Percentiles rank a stretch among this genome's conserved stretches.
phyloP scores from a whole-genome alignment of 768 basidiomycete species.

The Russula sp. region DNA sequence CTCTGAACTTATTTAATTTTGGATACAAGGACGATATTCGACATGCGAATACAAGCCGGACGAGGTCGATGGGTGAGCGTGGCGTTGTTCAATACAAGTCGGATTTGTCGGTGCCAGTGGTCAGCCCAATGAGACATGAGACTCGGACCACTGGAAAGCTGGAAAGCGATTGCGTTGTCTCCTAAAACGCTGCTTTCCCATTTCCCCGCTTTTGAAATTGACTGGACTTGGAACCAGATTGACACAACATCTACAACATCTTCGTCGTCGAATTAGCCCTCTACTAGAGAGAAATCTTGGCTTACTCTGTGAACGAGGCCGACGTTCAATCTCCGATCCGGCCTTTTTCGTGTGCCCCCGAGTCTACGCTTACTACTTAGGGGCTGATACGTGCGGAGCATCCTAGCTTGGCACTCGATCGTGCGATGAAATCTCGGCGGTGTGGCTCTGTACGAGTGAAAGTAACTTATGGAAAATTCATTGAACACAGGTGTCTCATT shows the following conservation, averaged over 20 bases:
- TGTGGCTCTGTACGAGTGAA: background rate
- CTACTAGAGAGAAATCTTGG: too few species aligned
- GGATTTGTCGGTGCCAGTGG: background rate
- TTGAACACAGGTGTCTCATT: background rate
- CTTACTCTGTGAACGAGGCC: too few species aligned
- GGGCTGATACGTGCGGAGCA: slow-evolving; percentile 3
- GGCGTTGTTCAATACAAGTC: background rate
- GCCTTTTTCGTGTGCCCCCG: too few species aligned
- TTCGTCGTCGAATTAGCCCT: background rate
- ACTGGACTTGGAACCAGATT: too few species aligned
- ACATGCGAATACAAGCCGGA: background rate
- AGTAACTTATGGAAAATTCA: too few species aligned
- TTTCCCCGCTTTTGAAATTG: background rate
- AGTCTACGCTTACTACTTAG: slow-evolving; percentile 6
- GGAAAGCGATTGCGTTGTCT: background rate
- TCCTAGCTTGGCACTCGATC: slow-evolving; percentile 8
- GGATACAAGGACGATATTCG: background rate
- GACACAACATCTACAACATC: too few species aligned
- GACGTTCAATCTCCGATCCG: background rate
- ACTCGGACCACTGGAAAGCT: too few species aligned
- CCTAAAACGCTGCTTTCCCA: background rate
- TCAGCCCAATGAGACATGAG: background rate
- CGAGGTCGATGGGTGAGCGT: background rate
- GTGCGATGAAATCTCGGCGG: slow-evolving; percentile 12
- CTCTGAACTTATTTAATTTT: background rate